Conservation (phyloP, 495 filamentous ascomycete species). For the Neurospora sp. region DNA sequence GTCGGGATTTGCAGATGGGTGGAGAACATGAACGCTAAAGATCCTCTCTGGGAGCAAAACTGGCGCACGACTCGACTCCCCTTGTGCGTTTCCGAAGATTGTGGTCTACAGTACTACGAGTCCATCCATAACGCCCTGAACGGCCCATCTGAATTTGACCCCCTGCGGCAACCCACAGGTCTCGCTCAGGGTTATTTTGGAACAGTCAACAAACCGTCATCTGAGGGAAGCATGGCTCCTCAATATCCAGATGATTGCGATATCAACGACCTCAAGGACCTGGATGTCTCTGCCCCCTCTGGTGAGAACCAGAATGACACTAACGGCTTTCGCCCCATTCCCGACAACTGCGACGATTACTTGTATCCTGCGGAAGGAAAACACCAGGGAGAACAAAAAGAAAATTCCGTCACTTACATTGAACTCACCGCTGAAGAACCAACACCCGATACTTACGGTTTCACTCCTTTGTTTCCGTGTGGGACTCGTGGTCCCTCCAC, state of each 20-base stretch:
- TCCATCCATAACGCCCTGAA: not conserved
- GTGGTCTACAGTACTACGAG: not conserved
- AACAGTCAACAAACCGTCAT: not conserved
- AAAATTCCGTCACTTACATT: not conserved
- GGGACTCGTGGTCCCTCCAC: not conserved
- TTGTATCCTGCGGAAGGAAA: not conserved
- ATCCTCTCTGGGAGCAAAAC: not conserved
- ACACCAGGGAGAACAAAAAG: not conserved
- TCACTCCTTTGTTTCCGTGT: not conserved
- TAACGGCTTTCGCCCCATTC: not conserved
- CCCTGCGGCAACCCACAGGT: not conserved
- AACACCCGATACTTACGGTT: not conserved
- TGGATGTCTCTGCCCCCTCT: not conserved
- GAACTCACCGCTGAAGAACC: not conserved
- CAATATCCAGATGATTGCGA: not conserved
- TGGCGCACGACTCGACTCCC: not conserved
- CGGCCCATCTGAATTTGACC: not conserved
- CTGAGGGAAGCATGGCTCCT: not conserved
- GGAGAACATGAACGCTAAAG: not conserved
- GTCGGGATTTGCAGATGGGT: not conserved
- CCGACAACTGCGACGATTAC: not conserved
- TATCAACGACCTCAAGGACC: not conserved
- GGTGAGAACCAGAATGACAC: not conserved
- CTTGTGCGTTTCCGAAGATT: not conserved
- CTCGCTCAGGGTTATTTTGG: not conserved